These are phyloP conservation scores for Pseudisothecium myosuroides DNA, from an alignment of 225 moss, liverwort and hornwort genomes.

Conservation along the genomic window DNA sequence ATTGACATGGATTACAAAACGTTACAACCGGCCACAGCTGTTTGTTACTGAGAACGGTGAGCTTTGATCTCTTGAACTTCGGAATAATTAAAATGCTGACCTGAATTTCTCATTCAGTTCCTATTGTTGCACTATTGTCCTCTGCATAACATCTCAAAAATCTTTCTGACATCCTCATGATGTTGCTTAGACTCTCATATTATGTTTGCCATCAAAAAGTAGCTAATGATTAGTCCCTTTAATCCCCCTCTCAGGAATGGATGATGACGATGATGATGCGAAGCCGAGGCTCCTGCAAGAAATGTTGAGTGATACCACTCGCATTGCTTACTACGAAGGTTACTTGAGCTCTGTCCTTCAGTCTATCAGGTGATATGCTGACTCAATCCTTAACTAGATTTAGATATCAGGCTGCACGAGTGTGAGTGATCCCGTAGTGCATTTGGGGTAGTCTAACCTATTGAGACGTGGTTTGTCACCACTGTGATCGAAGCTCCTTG, in stretches of 20 bases:
- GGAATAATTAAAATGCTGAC: background rate
- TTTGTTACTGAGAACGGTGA: constrained; percentile 46
- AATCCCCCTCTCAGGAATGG: constrained; percentile 43
- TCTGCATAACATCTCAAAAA: background rate
- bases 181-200: background rate
- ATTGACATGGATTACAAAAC: constrained; percentile 27
- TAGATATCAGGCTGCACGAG: background rate
- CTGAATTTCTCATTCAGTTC: background rate
- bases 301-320: constrained; percentile 32
- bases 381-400: background rate
- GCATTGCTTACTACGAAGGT: constrained; percentile 45
- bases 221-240: background rate
- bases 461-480: background rate
- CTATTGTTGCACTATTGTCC: background rate
- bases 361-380: constrained; percentile 25
- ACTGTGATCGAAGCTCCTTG: background rate
- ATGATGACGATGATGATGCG: constrained; percentile 44
- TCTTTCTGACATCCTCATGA: background rate
- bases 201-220: background rate
- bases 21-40: constrained; percentile 24
- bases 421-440: background rate
- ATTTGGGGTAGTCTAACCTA: background rate
- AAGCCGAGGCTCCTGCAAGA: constrained; percentile 20
- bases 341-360: constrained; percentile 43
- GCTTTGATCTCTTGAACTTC: background rate